Base-by-base conservation (phyloP, 163 green algal species). In the Scenedesmus sp. region DNA sequence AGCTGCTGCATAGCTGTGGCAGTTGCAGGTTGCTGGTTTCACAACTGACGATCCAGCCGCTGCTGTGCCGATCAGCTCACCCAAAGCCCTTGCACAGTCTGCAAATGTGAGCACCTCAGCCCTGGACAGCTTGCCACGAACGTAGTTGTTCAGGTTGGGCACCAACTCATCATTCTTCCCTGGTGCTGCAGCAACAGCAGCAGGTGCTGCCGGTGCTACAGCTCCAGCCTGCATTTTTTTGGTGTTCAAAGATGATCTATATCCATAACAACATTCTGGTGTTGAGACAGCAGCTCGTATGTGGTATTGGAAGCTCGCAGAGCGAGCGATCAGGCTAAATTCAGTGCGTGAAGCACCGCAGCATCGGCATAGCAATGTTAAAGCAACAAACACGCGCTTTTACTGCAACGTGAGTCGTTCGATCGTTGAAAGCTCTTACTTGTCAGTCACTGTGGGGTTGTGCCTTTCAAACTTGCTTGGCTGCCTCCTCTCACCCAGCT, bases 91-190 rank as follows among this genome's bases (percentile, higher is more conserved):
- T 92, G 88, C 89, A 94, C 90, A 18, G 86, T 90, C 90, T 3
- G 91, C 73, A 55, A 94, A 93, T 60, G 88, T 91, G 34, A 92
- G 60, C 26, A 94, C 91, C 90, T 96, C 94, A 3, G 76, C 81
- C 59, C 94, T 95, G 1, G 87, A 87, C 0, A 94, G 56, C 55
- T 93, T 95, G 16, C 52, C 62, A 1, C 88, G 83, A 18, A 96
- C 91, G 52, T 93, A 96, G 23, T 89, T 93, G 83, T 96, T 96
- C 9, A 94, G 86, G 4, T 88, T 94, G 15, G 94, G 94, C n/a
- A 91, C 84, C 62, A 92, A 46, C 81, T 94, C 92, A 15, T 92
- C 88, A 26, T 18, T 88, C 57, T 81, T 87, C 13, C 20, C 55
- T 20, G 88, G 70, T 67, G 88, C 56, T 92, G 60, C 26, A 23